A percentile compares a stretch with the other conserved stretches of the same genome.
phyloP scores from a whole-genome alignment of 441 rosid genomes.

The Syzygium malaccense region DNA sequence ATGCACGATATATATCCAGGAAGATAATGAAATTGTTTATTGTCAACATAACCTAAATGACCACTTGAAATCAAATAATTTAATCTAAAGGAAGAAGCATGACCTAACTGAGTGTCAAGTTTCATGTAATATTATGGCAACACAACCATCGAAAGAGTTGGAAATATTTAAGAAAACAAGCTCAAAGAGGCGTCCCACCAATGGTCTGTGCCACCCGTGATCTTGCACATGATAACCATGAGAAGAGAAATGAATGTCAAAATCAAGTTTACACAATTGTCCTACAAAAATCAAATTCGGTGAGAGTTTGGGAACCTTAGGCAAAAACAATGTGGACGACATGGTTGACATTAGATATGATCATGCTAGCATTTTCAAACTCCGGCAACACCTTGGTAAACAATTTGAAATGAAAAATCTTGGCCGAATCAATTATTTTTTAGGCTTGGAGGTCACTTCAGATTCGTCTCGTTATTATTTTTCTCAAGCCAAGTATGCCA shows the following conservation, averaged over 20 bases:
- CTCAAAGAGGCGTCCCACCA: not conserved
- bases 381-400: not conserved
- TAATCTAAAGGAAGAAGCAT: not conserved
- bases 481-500: not conserved
- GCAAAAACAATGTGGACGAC: not conserved
- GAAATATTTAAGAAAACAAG: not conserved
- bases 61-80: not conserved
- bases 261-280: not conserved
- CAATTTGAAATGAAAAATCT: not conserved
- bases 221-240: not conserved
- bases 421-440: fast-evolving
- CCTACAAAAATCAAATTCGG: not conserved
- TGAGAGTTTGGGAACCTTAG: not conserved
- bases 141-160: not conserved
- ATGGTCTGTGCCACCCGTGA: not conserved
- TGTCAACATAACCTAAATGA: not conserved
- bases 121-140: not conserved
- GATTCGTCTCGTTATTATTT: not conserved
- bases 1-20: not conserved
- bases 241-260: not conserved
- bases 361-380: not conserved
- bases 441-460: not conserved
- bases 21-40: not conserved
- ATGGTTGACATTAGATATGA: not conserved
- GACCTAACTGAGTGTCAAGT: not conserved